phyloP scores from a whole-genome alignment of 192 early-diverging fungal genomes.

The Coemansia sp. region DNA sequence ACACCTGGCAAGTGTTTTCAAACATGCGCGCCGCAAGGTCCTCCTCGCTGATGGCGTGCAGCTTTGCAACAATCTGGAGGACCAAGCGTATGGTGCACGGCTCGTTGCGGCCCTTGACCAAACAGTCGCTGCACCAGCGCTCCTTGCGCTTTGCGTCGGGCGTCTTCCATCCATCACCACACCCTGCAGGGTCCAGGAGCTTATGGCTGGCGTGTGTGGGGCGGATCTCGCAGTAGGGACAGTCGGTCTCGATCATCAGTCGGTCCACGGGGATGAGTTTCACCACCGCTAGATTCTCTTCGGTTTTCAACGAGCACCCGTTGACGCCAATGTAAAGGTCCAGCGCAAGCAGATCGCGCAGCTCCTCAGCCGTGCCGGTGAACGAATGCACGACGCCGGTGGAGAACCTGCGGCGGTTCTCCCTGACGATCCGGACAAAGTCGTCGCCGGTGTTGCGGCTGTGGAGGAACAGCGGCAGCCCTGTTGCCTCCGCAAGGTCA shows the following conservation, averaged over 20 bases:
- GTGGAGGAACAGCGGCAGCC: conserved; percentile 92
- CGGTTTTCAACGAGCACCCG: conserved; percentile 90
- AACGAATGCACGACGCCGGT: conserved; percentile 90
- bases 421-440: conserved; percentile 66
- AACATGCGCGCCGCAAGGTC: conserved; percentile 63
- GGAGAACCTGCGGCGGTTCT: conserved; percentile 62
- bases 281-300: conserved; percentile 77
- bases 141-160: conserved; percentile 74
- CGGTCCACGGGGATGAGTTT: conserved; percentile 72
- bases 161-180: conserved; percentile 17
- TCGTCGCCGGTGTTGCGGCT: conserved; percentile 78
- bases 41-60: conserved; percentile 57
- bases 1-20: conserved; percentile 67
- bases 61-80: conserved; percentile 63
- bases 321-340: conserved; percentile 93
- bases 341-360: conserved; percentile 61
- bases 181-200: conserved; percentile 47
- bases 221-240: conserved; percentile 89
- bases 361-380: conserved; percentile 71
- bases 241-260: conserved; percentile 93
- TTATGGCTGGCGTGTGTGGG: conserved; percentile 79
- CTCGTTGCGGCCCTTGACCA: conserved; percentile 85
- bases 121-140: conserved; percentile 49
- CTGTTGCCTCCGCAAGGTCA: conserved; percentile 69
- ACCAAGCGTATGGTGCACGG: conserved; percentile 79